Evolutionary conservation across 2,329 filamentous ascomycete genomes (phyloP).

Genomic region (Beauveria sp.): DNA sequence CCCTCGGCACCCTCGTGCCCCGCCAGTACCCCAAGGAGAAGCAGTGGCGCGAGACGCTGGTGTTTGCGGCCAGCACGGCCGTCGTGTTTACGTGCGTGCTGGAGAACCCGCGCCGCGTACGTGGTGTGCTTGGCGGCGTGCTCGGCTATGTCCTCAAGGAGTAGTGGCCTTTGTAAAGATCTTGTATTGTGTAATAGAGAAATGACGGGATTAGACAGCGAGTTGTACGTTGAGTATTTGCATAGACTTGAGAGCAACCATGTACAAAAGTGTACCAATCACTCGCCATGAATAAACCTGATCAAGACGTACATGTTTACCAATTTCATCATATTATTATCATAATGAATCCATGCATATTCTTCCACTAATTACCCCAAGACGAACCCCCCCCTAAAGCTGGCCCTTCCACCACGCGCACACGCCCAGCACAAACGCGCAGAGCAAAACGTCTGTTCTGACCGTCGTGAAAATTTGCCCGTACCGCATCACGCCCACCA

Average conservation of each 20-base stretch:
- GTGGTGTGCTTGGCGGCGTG: conserved; percentile 60
- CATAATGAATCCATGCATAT: background rate
- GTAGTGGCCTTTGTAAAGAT: background rate
- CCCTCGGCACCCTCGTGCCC: conserved; percentile 66
- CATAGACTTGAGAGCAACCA: background rate
- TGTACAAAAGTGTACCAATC: background rate
- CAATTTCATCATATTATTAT: background rate
- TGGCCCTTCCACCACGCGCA: conserved; percentile 34
- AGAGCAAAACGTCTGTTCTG: conserved; percentile 64
- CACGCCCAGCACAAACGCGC: conserved; percentile 66
- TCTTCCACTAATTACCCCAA: background rate
- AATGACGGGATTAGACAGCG: background rate
- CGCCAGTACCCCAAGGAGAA: conserved; percentile 55
- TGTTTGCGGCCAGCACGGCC: conserved; percentile 61
- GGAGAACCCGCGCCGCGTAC: conserved; percentile 55
- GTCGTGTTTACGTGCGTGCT: conserved; percentile 61
- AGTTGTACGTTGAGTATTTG: background rate
- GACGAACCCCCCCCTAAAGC: conserved; percentile 14
- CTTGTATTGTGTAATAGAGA: background rate
- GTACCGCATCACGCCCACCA: conserved; percentile 57
- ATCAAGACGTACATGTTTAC: background rate
- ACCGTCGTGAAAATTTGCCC: conserved; percentile 65
- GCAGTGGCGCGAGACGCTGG: conserved; percentile 59
- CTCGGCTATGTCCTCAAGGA: conserved; percentile 41
- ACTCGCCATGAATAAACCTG: background rate